Base-by-base conservation (phyloP, 805 yeast genomes). In the Metschnikowia amazonensis region DNA sequence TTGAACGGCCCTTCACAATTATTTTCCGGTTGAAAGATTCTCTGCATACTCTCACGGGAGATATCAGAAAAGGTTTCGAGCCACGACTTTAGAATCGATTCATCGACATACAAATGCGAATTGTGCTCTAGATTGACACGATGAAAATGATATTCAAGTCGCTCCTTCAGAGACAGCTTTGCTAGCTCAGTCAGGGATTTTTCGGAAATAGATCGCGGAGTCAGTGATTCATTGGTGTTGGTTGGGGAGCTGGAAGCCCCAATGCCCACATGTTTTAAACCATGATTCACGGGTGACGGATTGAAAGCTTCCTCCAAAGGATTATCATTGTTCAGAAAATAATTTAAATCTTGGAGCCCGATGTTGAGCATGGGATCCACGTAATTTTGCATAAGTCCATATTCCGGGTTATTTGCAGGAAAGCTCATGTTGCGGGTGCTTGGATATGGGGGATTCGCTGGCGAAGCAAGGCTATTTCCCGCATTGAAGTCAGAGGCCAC, bases 101-200 rank as follows among this genome's bases (percentile, higher is more conserved):
- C 58, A 42, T 74, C 72, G 13, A 77, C 54, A 41, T 64, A 74
- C 25, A 67, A 49, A 17, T 77, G 77, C 23, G 54, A 54, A 43
- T 67, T 62, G 18, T 57, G 51, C 6, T 59, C 48, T 3, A 53
- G 30, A 45, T 70, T 70, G 31, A 48, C 43, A 9, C 47, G 53
- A 3, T 46, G 35, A 3, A 58, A 62, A 43, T 65, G 66, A n/a
- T 46, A 45, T 3, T 14, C 34, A 21, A 49, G 41, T n/a, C 48
- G 46, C 8, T 42, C 45, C 8, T 36, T 42, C 23, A 48, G 40
- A 6, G 50, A 35, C 7, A 43, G 51, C 21, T 42, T 32, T 13
- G 42, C 37, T 3, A 36, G 27, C 10, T 33, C 52, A 25, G 5
- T 28, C 11, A 48, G 51, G 7, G 49, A 47, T 5, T 47, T 44